Conservation (phyloP, 306 rosid species). For the Vigna radiata region DNA sequence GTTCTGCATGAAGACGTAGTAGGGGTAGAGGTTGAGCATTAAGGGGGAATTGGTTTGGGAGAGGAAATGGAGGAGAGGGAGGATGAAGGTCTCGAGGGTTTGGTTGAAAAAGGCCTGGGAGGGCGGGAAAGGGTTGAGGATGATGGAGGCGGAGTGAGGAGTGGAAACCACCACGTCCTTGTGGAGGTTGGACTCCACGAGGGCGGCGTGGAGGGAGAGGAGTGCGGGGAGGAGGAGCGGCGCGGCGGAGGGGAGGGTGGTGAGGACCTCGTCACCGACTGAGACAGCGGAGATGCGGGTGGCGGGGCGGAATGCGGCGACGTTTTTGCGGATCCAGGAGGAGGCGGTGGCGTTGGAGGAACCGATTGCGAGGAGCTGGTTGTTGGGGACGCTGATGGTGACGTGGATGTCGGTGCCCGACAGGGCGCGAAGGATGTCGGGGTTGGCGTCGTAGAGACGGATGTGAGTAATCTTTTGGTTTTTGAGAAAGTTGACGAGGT, state of each 20-base stretch:
- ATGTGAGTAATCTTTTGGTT: conserved; percentile 70
- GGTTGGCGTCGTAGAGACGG: conserved; percentile 81
- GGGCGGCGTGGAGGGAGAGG: conserved; percentile 66
- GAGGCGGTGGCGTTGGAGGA: conserved; percentile 83
- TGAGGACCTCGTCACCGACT: conserved; percentile 88
- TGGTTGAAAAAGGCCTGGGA: conserved; percentile 91
- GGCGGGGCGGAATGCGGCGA: conserved; percentile 66
- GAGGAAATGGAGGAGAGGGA: conserved; percentile 70
- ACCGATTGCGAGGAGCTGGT: conserved; percentile 85
- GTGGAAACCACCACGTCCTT: conserved; percentile 67
- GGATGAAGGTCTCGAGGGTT: conserved; percentile 39
- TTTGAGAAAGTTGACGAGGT: conserved; percentile 63
- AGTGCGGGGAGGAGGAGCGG: conserved; percentile 79
- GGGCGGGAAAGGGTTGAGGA: conserved; percentile 84
- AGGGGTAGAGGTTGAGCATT: conserved; percentile 88
- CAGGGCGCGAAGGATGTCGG: conserved; percentile 71
- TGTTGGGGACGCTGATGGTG: conserved; percentile 77
- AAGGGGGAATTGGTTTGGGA: conserved; percentile 72
- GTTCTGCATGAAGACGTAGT: conserved; percentile 88
- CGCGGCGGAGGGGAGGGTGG: conserved; percentile 71
- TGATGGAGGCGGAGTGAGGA: conserved; percentile 72
- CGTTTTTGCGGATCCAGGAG: conserved; percentile 72
- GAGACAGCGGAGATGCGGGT: conserved; percentile 71
- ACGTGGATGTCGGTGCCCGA: conserved; percentile 68
- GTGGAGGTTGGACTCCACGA: conserved; percentile 70